A percentile compares a stretch with the other conserved stretches of the same genome.
Conservation (phyloP, 2,329 filamentous ascomycete species). For the Dactylellina cionopaga region DNA sequence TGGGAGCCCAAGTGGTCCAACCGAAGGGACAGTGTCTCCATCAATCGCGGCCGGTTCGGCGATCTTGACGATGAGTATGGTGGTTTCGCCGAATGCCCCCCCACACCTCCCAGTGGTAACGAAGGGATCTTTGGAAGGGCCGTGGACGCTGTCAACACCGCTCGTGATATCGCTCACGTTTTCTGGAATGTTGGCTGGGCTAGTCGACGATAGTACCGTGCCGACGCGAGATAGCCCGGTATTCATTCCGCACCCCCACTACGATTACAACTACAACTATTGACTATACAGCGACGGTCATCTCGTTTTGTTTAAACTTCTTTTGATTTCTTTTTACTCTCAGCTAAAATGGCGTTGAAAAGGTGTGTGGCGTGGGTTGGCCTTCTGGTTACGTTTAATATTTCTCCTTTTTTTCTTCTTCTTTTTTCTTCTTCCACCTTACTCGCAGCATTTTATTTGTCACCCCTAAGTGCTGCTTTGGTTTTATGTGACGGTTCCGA, state of each 20-base stretch:
- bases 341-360: slow-evolving; percentile 38
- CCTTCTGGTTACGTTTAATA: slow-evolving; percentile 40
- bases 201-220: slow-evolving; percentile 50
- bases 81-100: slow-evolving; percentile 49
- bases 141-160: slow-evolving; percentile 69
- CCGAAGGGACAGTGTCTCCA: slow-evolving; percentile 41
- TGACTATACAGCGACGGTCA: slow-evolving; percentile 21
- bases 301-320: slow-evolving; percentile 32
- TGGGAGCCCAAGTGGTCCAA: slow-evolving; percentile 50
- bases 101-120: slow-evolving; percentile 49
- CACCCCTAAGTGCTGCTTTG: background rate
- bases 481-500: slow-evolving; percentile 8
- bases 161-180: slow-evolving; percentile 75
- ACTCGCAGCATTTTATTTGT: slow-evolving; percentile 1
- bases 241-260: slow-evolving; percentile 6
- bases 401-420: slow-evolving; percentile 3
- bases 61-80: slow-evolving; percentile 49
- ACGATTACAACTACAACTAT: background rate
- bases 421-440: slow-evolving; percentile 10
- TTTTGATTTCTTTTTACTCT: slow-evolving; percentile 23
- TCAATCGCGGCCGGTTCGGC: slow-evolving; percentile 42
- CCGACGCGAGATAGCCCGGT: slow-evolving; percentile 22
- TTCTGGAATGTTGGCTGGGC: slow-evolving; percentile 71
- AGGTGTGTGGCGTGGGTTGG: slow-evolving; percentile 36
- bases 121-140: slow-evolving; percentile 56